Conservation (phyloP, 192 early-diverging fungal genomes). For the Podila epicladia region DNA sequence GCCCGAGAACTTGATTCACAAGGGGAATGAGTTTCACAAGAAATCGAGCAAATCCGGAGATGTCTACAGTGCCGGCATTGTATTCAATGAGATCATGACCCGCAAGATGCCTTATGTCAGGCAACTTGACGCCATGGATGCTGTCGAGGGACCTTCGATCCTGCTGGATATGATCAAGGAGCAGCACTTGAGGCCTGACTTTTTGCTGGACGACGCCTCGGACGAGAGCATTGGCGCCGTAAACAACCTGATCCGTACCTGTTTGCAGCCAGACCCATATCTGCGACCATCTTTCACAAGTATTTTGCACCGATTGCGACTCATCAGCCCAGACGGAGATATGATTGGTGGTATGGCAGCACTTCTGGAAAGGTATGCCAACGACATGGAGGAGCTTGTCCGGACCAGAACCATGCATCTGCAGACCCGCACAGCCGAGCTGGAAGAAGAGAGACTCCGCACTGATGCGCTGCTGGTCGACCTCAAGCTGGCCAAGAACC, state of each 20-base stretch:
- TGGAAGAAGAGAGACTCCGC: constrained; percentile 53
- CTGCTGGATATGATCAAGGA: constrained; percentile 34
- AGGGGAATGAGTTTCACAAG: constrained; percentile 7
- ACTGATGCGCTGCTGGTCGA: constrained; percentile 49
- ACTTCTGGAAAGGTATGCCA: constrained; percentile 54
- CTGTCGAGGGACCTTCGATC: neutral
- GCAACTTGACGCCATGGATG: constrained; percentile 14
- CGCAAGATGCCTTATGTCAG: constrained; percentile 47
- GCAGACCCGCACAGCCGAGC: constrained; percentile 52
- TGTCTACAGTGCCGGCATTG: constrained; percentile 50
- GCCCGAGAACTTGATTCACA: constrained; percentile 31
- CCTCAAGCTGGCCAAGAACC: constrained; percentile 54
- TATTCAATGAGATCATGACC: constrained; percentile 61
- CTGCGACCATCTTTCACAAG: constrained; percentile 27
- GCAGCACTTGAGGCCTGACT: constrained; percentile 35
- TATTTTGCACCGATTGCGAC: constrained; percentile 33
- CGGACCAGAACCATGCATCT: constrained; percentile 50
- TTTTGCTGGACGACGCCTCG: constrained; percentile 43
- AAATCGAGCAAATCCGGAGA: constrained; percentile 10
- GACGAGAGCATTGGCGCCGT: constrained; percentile 43
- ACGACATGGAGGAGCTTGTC: constrained; percentile 58
- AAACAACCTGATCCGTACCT: constrained; percentile 48
- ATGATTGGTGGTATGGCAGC: constrained; percentile 57
- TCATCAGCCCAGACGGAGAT: constrained; percentile 46
- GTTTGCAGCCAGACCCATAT: constrained; percentile 28